Conservation (phyloP, 192 early-diverging fungal genomes). For the Linnemannia elongata region DNA sequence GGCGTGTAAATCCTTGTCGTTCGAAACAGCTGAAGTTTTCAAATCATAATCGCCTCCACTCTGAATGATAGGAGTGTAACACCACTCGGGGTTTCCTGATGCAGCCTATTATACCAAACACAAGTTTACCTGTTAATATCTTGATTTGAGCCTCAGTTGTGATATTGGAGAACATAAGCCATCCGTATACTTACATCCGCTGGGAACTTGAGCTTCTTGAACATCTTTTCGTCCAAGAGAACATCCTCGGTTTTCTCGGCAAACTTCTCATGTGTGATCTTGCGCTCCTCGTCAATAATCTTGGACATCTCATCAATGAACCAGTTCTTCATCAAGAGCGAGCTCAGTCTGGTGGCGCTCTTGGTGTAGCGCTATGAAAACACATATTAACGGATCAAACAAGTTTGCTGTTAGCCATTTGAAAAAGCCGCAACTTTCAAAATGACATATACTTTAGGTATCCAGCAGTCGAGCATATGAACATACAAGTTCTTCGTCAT, state of each 20-base stretch:
- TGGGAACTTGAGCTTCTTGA: constrained; percentile 75
- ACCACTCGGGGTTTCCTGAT: constrained; percentile 87
- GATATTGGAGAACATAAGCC: too few species aligned
- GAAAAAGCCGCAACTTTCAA: background rate
- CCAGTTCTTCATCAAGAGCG: constrained; percentile 85
- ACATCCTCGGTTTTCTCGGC: constrained; percentile 79
- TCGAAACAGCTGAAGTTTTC: constrained; percentile 81
- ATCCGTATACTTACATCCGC: constrained; percentile 65
- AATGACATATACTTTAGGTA: background rate
- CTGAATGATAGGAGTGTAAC: constrained; percentile 94
- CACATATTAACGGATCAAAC: background rate
- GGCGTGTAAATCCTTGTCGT: constrained; percentile 81
- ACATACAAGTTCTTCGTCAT: constrained; percentile 88
- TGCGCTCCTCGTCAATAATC: constrained; percentile 90
- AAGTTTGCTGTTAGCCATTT: background rate
- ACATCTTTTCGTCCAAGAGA: constrained; percentile 76
- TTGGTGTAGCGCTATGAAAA: constrained; percentile 73
- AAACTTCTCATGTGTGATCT: constrained; percentile 87
- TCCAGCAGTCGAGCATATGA: background rate
- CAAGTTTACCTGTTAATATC: background rate
- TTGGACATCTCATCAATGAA: constrained; percentile 89
- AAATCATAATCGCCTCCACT: constrained; percentile 96
- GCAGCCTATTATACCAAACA: constrained; percentile 53
- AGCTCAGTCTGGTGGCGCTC: constrained; percentile 80
- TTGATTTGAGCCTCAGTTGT: too few species aligned